Evolutionary conservation across 768 basidiomycete species (phyloP).

Genomic region (Leccinum boreale): DNA sequence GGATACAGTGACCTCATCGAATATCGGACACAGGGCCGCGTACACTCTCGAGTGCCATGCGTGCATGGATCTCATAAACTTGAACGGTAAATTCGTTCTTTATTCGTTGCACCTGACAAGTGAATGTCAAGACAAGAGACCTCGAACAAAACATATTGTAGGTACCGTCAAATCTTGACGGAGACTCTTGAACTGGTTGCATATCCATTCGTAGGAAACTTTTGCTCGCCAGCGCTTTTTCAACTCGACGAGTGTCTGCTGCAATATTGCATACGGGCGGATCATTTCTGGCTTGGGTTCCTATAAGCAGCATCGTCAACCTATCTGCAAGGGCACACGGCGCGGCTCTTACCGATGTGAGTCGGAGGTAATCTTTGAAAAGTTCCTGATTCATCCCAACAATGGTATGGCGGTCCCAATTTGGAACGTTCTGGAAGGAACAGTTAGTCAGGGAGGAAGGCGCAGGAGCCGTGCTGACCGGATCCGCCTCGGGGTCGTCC

Average conservation of each 20-base stretch:
- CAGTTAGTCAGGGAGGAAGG: constrained; percentile 5
- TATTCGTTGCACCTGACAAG: constrained; percentile 87
- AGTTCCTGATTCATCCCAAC: constrained; percentile 86
- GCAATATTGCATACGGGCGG: constrained; percentile 80
- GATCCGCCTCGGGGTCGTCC: constrained; percentile 73
- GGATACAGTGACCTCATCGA: constrained; percentile 14
- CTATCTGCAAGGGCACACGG: background rate
- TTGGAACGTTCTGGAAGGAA: constrained; percentile 75
- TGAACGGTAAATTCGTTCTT: constrained; percentile 97
- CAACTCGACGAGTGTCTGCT: constrained; percentile 80
- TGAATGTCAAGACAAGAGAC: constrained; percentile 5
- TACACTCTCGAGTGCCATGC: constrained; percentile 93
- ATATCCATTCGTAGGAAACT: constrained; percentile 79
- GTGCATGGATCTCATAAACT: constrained; percentile 97
- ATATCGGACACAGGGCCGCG: constrained; percentile 22
- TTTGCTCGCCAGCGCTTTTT: constrained; percentile 88
- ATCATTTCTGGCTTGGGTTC: constrained; percentile 95
- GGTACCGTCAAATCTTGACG: constrained; percentile 96
- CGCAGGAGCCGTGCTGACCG: constrained; percentile 42
- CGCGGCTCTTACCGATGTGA: constrained; percentile 71
- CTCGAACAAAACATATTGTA: constrained; percentile 12
- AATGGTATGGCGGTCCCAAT: constrained; percentile 96
- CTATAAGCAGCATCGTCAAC: constrained; percentile 39
- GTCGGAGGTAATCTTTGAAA: constrained; percentile 93
- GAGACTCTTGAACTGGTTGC: constrained; percentile 96